Conservation (phyloP, 805 yeast species). For the Candida loeiensis region DNA sequence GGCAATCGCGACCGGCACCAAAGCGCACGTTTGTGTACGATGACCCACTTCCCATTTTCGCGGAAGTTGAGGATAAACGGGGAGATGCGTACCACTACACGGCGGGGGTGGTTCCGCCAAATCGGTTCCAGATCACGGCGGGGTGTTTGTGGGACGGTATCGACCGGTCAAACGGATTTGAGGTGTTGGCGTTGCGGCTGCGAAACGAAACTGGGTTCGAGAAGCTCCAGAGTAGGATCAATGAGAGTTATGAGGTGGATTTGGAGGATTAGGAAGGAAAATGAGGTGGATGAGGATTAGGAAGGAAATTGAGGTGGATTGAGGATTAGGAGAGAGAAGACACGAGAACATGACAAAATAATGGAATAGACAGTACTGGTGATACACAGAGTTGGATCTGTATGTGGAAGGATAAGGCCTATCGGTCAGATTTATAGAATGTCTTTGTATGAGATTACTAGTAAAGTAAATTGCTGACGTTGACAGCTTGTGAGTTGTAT, state of each 20-base stretch:
- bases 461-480: no score
- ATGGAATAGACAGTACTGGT: no score
- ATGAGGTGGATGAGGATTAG: not conserved
- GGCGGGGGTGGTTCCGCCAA: slow-evolving; percentile 52
- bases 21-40: slow-evolving; percentile 35
- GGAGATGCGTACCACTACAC: slow-evolving; percentile 32
- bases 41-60: slow-evolving; percentile 60
- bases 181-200: slow-evolving; percentile 51
- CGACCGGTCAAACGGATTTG: slow-evolving; percentile 87
- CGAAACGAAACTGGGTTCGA: slow-evolving; percentile 25
- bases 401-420: no score
- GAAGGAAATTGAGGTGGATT: not conserved
- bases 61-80: slow-evolving; percentile 20
- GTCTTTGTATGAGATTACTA: no score
- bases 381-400: no score
- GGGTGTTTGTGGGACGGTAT: slow-evolving; percentile 92
- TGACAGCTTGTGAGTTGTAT: no score
- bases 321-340: not conserved
- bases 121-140: slow-evolving; percentile 73
- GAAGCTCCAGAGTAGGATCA: slow-evolving; percentile 11
- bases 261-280: not conserved
- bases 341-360: not conserved
- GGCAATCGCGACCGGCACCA: slow-evolving; percentile 30
- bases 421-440: no score
- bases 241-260: slow-evolving; percentile 9